These are phyloP conservation scores for Boeremia lycopersici DNA, from an alignment of 2,329 filamentous ascomycete species.

Conservation along the genomic window DNA sequence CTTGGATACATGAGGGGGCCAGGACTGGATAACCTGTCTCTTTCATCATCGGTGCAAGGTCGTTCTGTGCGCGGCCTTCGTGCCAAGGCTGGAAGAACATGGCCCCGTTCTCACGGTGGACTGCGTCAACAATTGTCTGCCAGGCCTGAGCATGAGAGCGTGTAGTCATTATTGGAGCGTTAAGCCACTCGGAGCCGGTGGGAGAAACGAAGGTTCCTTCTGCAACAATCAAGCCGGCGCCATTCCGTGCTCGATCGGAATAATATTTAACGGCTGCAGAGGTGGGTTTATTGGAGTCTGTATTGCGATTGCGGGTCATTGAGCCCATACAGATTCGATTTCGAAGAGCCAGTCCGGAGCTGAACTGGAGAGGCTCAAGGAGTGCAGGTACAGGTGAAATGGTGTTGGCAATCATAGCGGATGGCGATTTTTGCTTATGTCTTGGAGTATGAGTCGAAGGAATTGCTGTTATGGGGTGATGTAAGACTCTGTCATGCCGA, in stretches of 20 bases:
- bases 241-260: constrained; percentile 23
- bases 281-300: constrained; percentile 25
- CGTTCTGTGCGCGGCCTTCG: constrained; percentile 26
- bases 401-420: not conserved
- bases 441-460: not conserved
- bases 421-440: not conserved
- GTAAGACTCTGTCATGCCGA: too few relatives aligned
- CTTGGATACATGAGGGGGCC: constrained; percentile 23
- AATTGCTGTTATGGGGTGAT: too few relatives aligned
- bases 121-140: constrained; percentile 25
- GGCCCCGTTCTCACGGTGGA: constrained; percentile 26
- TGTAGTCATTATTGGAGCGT: constrained; percentile 28
- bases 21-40: constrained; percentile 21
- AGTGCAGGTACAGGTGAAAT: not conserved
- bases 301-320: constrained; percentile 35
- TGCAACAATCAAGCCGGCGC: constrained; percentile 27
- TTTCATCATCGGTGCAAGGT: constrained; percentile 30
- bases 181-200: constrained; percentile 26
- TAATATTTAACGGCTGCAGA: constrained; percentile 24
- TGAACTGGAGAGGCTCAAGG: constrained; percentile 1
- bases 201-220: constrained; percentile 28
- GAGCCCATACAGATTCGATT: constrained; percentile 33
- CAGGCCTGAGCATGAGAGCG: constrained; percentile 25
- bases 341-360: not conserved
- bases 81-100: constrained; percentile 36